Percentiles rank a stretch among this genome's conserved stretches.
Conservation (phyloP, 2,329 filamentous ascomycete genomes). For the Diaporthe ilicicola region DNA sequence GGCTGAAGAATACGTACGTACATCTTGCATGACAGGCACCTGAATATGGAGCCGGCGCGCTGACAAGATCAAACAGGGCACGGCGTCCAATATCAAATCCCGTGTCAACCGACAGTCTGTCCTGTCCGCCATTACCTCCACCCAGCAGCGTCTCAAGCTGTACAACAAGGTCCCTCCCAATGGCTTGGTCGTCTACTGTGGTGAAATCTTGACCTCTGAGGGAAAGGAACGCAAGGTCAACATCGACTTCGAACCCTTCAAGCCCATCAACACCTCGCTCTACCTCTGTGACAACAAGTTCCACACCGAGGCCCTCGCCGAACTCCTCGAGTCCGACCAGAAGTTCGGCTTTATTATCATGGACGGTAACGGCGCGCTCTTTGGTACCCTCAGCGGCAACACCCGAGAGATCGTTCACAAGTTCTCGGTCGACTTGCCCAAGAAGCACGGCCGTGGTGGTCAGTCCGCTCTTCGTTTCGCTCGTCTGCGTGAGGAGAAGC, state of each 20-base stretch:
- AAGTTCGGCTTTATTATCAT: conserved; percentile 99
- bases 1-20: conserved; percentile 97
- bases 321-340: conserved; percentile 97
- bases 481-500: conserved; percentile 98
- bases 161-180: conserved; percentile 99
- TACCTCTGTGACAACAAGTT: conserved; percentile 99
- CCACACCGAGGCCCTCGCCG: conserved; percentile 95
- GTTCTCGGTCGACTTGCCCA: conserved; percentile 97
- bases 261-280: conserved; percentile 99
- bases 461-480: conserved; percentile 99
- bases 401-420: conserved; percentile 97
- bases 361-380: conserved; percentile 98
- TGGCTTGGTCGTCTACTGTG: conserved; percentile 97
- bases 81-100: conserved; percentile 99
- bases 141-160: conserved; percentile 97
- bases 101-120: conserved; percentile 99
- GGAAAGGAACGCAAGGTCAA: conserved; percentile 99
- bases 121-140: conserved; percentile 97
- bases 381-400: conserved; percentile 96
- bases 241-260: conserved; percentile 99
- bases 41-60: background rate
- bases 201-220: conserved; percentile 99
- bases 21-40: conserved; percentile 34
- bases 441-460: conserved; percentile 99
- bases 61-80: conserved; percentile 69